These are phyloP conservation scores for Ophiostoma triangulosporum DNA, from an alignment of 2,329 filamentous ascomycete species.

Conservation along the genomic window DNA sequence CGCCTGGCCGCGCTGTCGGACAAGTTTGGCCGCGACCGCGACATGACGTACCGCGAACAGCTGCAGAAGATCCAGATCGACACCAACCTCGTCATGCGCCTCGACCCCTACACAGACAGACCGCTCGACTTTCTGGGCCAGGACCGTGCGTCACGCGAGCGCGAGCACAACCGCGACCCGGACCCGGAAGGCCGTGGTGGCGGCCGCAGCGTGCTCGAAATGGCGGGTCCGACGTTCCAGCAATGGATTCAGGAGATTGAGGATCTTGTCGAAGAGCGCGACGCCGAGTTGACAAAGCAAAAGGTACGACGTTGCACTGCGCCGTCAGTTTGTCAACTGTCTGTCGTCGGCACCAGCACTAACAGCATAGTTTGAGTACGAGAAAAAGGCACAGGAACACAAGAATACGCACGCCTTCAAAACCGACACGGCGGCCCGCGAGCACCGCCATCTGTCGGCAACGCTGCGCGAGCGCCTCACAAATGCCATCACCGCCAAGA, in stretches of 20 bases:
- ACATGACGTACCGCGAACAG: slow-evolving; percentile 76
- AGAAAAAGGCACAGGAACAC: slow-evolving; percentile 46
- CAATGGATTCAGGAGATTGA: slow-evolving; percentile 80
- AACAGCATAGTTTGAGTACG: slow-evolving; percentile 42
- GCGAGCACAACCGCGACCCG: slow-evolving; percentile 24
- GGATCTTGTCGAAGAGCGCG: slow-evolving; percentile 73
- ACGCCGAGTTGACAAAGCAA: slow-evolving; percentile 68
- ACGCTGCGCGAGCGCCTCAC: slow-evolving; percentile 55
- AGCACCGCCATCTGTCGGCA: slow-evolving; percentile 43
- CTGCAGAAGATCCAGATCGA: slow-evolving; percentile 86
- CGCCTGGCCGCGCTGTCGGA: slow-evolving; percentile 63
- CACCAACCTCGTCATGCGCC: slow-evolving; percentile 71
- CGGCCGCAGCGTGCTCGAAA: slow-evolving; percentile 47
- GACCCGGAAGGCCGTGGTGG: slow-evolving; percentile 21
- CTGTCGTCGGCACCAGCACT: neutral
- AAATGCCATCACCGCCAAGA: slow-evolving; percentile 51
- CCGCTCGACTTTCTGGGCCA: slow-evolving; percentile 24
- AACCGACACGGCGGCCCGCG: slow-evolving; percentile 46
- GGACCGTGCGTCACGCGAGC: slow-evolving; percentile 19
- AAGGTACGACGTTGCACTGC: slow-evolving; percentile 40
- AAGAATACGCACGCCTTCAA: slow-evolving; percentile 48
- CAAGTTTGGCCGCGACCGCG: slow-evolving; percentile 67
- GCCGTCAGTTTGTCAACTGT: neutral
- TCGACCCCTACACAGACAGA: slow-evolving; percentile 58
- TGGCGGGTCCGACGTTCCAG: slow-evolving; percentile 73